Conservation (phyloP, 805 yeast species). For the Wickerhamomyces xylosicus region DNA sequence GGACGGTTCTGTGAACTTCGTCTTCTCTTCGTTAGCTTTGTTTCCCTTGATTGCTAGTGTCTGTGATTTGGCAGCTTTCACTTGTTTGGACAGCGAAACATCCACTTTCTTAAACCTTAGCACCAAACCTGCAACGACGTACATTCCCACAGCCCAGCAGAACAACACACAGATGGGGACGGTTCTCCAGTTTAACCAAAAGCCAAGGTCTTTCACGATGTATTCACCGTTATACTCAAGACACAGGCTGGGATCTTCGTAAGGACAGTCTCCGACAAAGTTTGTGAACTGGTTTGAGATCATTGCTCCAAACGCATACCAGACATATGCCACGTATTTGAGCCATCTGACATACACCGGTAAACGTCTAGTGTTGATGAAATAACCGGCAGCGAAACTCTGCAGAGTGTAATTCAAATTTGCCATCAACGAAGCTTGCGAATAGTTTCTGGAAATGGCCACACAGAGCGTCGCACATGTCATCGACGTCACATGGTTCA, state of each 20-base stretch:
- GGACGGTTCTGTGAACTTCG: too few species aligned
- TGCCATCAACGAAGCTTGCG: slow-evolving; percentile 15
- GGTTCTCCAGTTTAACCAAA: slow-evolving; percentile 50
- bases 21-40: too few species aligned
- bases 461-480: slow-evolving; percentile 37
- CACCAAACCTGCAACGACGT: slow-evolving; percentile 35
- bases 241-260: slow-evolving; percentile 23
- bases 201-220: slow-evolving; percentile 49
- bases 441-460: slow-evolving; percentile 16
- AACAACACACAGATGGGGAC: slow-evolving; percentile 53
- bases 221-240: slow-evolving; percentile 41
- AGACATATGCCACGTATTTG: slow-evolving; percentile 63
- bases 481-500: slow-evolving; percentile 48
- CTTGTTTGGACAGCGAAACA: slow-evolving; percentile 11
- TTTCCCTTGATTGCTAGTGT: too few species aligned
- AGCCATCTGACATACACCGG: slow-evolving; percentile 87
- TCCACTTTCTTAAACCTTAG: slow-evolving; percentile 32
- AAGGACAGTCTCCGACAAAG: slow-evolving; percentile 50
- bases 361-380: slow-evolving; percentile 59
- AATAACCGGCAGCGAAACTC: slow-evolving; percentile 74
- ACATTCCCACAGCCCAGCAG: slow-evolving; percentile 49
- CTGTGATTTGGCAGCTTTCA: neutral
- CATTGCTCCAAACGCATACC: slow-evolving; percentile 70
- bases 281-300: slow-evolving; percentile 56
- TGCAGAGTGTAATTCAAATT: slow-evolving; percentile 32